phyloP scores from a whole-genome alignment of 495 filamentous ascomycete species.

The Talaromyces thailandensis region DNA sequence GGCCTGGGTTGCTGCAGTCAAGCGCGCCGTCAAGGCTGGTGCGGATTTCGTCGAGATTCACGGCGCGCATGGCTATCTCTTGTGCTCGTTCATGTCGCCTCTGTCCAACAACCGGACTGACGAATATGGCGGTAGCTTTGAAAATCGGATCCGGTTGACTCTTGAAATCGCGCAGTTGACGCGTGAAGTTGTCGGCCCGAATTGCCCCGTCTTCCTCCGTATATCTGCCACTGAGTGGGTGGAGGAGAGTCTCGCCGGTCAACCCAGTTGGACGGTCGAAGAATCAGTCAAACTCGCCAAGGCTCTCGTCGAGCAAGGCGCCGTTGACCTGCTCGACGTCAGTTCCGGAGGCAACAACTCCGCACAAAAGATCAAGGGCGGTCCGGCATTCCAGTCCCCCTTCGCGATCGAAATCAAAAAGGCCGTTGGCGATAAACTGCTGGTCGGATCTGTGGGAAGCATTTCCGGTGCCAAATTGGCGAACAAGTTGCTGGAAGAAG shows the following conservation, averaged over 20 bases:
- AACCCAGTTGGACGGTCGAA: constrained; percentile 49
- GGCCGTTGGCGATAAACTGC: constrained; percentile 33
- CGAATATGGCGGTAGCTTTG: constrained; percentile 35
- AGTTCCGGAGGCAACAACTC: constrained; percentile 50
- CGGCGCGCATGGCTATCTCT: constrained; percentile 44
- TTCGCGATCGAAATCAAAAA: constrained; percentile 55
- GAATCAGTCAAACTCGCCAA: constrained; percentile 49
- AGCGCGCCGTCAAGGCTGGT: constrained; percentile 49
- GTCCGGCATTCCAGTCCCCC: constrained; percentile 58
- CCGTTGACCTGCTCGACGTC: constrained; percentile 59
- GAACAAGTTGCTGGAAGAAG: constrained; percentile 34
- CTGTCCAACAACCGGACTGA: constrained; percentile 39
- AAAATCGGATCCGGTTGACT: constrained; percentile 28
- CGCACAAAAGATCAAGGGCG: constrained; percentile 35
- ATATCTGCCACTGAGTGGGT: constrained; percentile 59
- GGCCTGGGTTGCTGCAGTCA: constrained; percentile 44
- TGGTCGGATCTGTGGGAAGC: constrained; percentile 41
- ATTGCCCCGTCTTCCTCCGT: constrained; percentile 52
- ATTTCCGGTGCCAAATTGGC: constrained; percentile 39
- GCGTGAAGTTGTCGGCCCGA: constrained; percentile 3
- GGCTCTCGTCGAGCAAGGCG: constrained; percentile 46
- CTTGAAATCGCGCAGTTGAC: constrained; percentile 9
- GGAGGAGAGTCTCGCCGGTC: constrained; percentile 31
- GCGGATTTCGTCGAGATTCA: constrained; percentile 47
- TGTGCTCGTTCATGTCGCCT: constrained; percentile 46